Evolutionary conservation across 2,329 filamentous ascomycete genomes (phyloP), one percentile per base, ranked within the genome.

Genomic region (Nannizziopsis barbatae): DNA sequence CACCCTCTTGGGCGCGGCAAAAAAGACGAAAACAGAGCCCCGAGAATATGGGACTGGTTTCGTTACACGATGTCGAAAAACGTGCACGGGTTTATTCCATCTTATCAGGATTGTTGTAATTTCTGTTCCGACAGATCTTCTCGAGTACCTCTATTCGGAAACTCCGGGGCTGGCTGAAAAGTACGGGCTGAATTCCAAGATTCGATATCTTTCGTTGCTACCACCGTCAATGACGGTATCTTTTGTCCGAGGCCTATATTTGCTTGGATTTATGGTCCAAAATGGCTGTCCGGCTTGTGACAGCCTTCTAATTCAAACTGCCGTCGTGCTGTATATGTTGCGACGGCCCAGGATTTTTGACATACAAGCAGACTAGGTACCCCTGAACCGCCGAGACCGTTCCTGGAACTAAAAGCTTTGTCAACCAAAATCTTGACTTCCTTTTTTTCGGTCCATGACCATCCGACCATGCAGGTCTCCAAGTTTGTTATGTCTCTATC

Each of bases 61-160:
- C 17, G 45, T 42, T 41, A 47, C 38, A 42, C 45, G 18, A 18
- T 36, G 41, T 5, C 7, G 22, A 31, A 31, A 46, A 46, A 47
- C 45, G 45, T 47, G 45, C 45, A 42, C 30, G 9, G 12, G 15
- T 41, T 15, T 20, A 35, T 35, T 14, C 39, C 35, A n/a, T 15
- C 18, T 12, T 18, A 27, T 27, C 22, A 27, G 10, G 15, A n/a
- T 36, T 12, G 15, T 36, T 15, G 33, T 36, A n/a, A 36, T 12
- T n/a, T 36, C 33, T 4, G 15, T 36, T 36, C 15, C 15, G 12
- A 3, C 3, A 15, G 33, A 15, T 36, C 10, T 11, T 36, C 10
- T 36, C 15, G 12, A 15, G 15, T 7, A 27, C 22, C 22, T 27
- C 22, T 3, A 27, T 27, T 27, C 22, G 22, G 22, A 27, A 27